Evolutionary conservation across 192 early-diverging fungal species (phyloP).

Genomic region (Helicostylum pulchrum): DNA sequence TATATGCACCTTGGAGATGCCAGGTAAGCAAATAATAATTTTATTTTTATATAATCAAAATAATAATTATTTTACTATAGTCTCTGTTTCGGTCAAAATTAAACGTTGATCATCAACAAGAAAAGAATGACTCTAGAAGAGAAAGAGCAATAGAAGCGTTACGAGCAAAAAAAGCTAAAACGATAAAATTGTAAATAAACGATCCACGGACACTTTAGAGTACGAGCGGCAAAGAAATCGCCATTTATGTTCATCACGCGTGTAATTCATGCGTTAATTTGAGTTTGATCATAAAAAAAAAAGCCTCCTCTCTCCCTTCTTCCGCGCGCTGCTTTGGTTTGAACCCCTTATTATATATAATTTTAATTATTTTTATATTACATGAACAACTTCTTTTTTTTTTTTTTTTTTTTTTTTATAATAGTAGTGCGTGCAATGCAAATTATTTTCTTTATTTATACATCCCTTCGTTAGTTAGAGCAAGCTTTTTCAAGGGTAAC

Average conservation of each 20-base stretch:
- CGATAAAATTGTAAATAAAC: neutral
- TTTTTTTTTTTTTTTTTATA: too few species aligned
- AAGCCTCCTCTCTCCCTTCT: neutral
- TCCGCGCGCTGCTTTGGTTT: neutral
- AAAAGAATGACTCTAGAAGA: conserved; percentile 52
- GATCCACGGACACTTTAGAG: too few species aligned
- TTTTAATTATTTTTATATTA: too few species aligned
- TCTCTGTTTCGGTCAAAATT: neutral
- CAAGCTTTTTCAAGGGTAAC: too few species aligned
- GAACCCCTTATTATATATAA: neutral
- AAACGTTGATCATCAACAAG: conserved; percentile 43
- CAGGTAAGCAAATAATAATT: conserved; percentile 37
- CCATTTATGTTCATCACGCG: neutral
- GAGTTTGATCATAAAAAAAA: neutral
- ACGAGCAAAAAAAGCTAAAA: neutral
- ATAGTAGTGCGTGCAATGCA: too few species aligned
- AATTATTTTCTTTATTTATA: too few species aligned
- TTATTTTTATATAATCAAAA: neutral
- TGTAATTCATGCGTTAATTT: conserved; percentile 2
- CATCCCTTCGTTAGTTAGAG: too few species aligned
- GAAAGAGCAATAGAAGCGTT: conserved; percentile 13
- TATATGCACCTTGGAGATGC: conserved; percentile 59
- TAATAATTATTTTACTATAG: neutral
- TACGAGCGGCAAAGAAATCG: too few species aligned
- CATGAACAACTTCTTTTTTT: too few species aligned